Evolutionary conservation across 2,329 filamentous ascomycete species (phyloP).

Genomic region (Thyridium curvatum): DNA sequence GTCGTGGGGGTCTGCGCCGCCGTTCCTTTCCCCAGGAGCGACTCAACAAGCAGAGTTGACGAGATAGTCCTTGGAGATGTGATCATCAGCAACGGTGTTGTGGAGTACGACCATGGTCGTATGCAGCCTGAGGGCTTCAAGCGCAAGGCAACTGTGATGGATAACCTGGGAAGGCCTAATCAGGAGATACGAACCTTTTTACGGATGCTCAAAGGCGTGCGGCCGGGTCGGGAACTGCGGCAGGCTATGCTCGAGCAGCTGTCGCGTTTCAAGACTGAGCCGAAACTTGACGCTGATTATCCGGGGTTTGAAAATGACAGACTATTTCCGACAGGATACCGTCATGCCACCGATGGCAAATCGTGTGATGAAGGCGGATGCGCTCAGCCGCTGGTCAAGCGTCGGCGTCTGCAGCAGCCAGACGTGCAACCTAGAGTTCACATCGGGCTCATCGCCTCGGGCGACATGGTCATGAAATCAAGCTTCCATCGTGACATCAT

Average conservation of each 20-base stretch:
- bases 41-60: conserved; percentile 5
- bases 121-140: conserved; percentile 10
- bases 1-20: conserved; percentile 17
- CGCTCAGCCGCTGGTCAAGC: conserved; percentile 4
- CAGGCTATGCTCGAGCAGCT: conserved; percentile 4
- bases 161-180: conserved; percentile 9
- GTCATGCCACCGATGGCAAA: conserved; percentile 1
- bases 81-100: conserved; percentile 11
- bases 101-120: conserved; percentile 15
- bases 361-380: conserved; percentile 5
- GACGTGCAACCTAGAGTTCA: conserved; percentile 2
- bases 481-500: conserved; percentile 19
- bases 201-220: conserved; percentile 5
- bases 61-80: conserved; percentile 14
- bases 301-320: conserved; percentile 8
- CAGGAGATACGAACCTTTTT: conserved; percentile 8
- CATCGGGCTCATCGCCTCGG: conserved; percentile 23
- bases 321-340: conserved; percentile 9
- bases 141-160: conserved; percentile 7
- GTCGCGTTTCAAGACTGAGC: not conserved
- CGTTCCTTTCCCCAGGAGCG: conserved; percentile 5
- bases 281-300: conserved; percentile 5
- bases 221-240: conserved; percentile 2
- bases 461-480: conserved; percentile 28
- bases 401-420: conserved; percentile 4